These are phyloP conservation scores for Leishmania major DNA, from an alignment of 208 protist species.

Conservation along the genomic window DNA sequence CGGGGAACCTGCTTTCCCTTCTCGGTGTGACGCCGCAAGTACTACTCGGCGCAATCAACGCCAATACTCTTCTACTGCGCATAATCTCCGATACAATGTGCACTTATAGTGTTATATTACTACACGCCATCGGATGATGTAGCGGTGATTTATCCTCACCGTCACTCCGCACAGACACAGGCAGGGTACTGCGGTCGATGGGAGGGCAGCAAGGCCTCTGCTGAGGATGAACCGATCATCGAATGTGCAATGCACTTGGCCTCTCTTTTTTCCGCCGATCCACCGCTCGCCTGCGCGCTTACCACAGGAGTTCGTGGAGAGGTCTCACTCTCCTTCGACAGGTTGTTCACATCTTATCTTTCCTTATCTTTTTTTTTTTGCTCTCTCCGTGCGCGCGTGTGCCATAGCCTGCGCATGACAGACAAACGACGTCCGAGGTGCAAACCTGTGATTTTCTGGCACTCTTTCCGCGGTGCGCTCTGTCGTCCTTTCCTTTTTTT, in stretches of 20 bases:
- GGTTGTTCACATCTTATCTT: slow-evolving; percentile 35
- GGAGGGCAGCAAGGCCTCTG: background rate
- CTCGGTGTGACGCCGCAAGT: slow-evolving; percentile 58
- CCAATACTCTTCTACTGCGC: slow-evolving; percentile 70
- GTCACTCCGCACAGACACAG: background rate
- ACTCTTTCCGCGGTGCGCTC: slow-evolving; percentile 4
- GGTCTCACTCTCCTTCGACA: slow-evolving; percentile 9
- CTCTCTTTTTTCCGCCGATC: background rate
- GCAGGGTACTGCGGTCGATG: background rate
- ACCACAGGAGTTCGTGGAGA: background rate
- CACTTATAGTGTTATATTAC: slow-evolving; percentile 89
- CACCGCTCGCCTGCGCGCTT: background rate
- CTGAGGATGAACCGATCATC: background rate
- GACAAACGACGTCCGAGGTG: background rate
- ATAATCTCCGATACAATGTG: slow-evolving; percentile 93
- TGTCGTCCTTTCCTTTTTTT: slow-evolving; percentile 6
- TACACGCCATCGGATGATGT: slow-evolving; percentile 12
- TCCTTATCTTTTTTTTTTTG: background rate
- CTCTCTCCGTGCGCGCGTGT: slow-evolving; percentile 3
- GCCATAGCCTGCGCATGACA: background rate
- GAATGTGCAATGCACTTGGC: background rate
- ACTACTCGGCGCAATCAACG: slow-evolving; percentile 50
- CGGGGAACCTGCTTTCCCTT: slow-evolving; percentile 49
- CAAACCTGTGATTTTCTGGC: background rate
- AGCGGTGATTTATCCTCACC: background rate